Evolutionary conservation across 352 stramenopile genomes (phyloP).

Genomic region (Phytophthora pinifolia): DNA sequence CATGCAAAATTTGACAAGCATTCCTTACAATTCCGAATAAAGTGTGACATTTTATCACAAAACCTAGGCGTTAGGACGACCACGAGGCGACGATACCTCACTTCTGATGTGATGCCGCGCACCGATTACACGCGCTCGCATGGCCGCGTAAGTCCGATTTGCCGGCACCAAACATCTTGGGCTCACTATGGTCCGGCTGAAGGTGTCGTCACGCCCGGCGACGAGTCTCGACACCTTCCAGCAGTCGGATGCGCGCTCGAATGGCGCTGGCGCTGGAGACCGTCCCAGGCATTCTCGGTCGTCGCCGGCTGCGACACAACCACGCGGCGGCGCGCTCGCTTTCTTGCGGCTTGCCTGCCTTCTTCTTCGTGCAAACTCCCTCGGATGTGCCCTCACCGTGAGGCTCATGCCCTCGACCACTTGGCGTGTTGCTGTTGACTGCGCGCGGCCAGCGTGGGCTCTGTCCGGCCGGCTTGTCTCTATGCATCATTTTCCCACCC

Average conservation of each 20-base stretch:
- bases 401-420: constrained; percentile 5
- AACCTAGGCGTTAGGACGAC: not conserved
- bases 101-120: too few species aligned
- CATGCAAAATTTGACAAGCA: too few species aligned
- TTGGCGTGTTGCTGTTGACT: constrained; percentile 30
- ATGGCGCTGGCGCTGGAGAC: constrained; percentile 1
- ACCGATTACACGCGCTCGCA: too few species aligned
- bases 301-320: constrained; percentile 10
- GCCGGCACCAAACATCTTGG: constrained; percentile 7
- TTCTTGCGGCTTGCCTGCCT: constrained; percentile 13
- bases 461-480: constrained; percentile 28
- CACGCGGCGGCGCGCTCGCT: not conserved
- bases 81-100: constrained; percentile 1
- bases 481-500: constrained; percentile 22
- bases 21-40: too few species aligned
- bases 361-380: constrained; percentile 26
- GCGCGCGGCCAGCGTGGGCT: constrained; percentile 4
- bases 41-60: not conserved
- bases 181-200: constrained; percentile 15
- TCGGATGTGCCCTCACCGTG: constrained; percentile 32
- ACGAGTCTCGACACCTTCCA: not conserved
- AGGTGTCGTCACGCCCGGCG: not conserved
- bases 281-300: not conserved
- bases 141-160: too few species aligned
- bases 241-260: not conserved